These are phyloP conservation scores for Neopestalotiopsis clavispora DNA, from an alignment of 2,329 filamentous ascomycete species.

Conservation along the genomic window DNA sequence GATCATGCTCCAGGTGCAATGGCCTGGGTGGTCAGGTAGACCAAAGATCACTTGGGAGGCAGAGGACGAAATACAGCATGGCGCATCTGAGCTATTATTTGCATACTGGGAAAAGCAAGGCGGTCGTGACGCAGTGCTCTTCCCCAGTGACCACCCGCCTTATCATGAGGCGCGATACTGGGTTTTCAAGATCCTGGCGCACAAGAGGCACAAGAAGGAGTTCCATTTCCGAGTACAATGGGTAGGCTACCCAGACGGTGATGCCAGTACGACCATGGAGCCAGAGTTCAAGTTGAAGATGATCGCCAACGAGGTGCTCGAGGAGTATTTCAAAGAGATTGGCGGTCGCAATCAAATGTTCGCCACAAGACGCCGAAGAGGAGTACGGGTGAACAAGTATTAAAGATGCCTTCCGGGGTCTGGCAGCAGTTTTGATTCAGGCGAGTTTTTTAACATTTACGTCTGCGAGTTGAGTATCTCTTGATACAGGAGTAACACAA, in stretches of 20 bases:
- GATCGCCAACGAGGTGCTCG: too few species aligned
- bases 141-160: constrained; percentile 28
- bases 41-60: constrained; percentile 37
- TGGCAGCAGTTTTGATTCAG: too few species aligned
- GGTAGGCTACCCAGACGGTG: constrained; percentile 36
- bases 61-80: constrained; percentile 39
- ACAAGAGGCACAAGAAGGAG: constrained; percentile 32
- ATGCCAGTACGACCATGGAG: constrained; percentile 34
- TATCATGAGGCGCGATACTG: constrained; percentile 28
- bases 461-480: too few species aligned
- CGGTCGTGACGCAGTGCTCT: constrained; percentile 34
- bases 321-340: too few species aligned
- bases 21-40: constrained; percentile 29
- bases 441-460: too few species aligned
- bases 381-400: too few species aligned
- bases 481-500: too few species aligned
- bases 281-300: constrained; percentile 33
- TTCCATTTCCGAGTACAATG: constrained; percentile 39
- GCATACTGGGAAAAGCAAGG: constrained; percentile 39
- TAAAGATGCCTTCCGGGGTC: too few species aligned
- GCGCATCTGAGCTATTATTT: constrained; percentile 37
- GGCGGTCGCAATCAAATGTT: too few species aligned
- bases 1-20: constrained; percentile 37
- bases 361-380: too few species aligned
- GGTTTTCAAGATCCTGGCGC: constrained; percentile 33